Percentiles rank a stretch among this genome's conserved stretches.
phyloP scores from a whole-genome alignment of 225 moss, liverwort and hornwort genomes.

The Sphagnum tenellum region DNA sequence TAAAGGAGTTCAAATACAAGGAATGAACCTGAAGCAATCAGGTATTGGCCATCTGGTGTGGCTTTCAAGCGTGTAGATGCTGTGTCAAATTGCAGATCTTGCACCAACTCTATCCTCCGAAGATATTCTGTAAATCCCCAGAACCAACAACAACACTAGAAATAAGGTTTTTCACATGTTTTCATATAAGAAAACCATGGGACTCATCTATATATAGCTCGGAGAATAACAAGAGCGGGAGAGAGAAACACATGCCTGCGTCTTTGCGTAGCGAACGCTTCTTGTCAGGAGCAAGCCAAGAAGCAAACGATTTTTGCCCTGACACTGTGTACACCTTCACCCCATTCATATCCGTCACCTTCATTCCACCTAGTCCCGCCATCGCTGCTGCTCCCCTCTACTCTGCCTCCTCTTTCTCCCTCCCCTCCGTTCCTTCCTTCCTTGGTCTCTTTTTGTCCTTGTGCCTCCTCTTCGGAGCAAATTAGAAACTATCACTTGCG shows the following conservation, averaged over 20 bases:
- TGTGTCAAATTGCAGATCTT: constrained; percentile 80
- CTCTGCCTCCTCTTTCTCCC: no score
- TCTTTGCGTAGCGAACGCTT: constrained; percentile 67
- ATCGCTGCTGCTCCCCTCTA: constrained; percentile 5
- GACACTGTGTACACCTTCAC: constrained; percentile 86
- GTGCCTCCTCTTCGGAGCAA: no score
- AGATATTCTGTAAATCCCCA: constrained; percentile 35
- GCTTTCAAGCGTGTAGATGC: constrained; percentile 82
- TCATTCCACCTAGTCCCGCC: constrained; percentile 49
- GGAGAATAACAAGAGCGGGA: neutral
- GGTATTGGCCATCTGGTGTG: constrained; percentile 77
- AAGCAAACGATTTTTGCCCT: constrained; percentile 68
- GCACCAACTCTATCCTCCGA: constrained; percentile 78
- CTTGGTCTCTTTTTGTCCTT: no score
- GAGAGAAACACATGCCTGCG: constrained; percentile 19
- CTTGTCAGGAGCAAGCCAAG: constrained; percentile 70
- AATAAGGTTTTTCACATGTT: no score
- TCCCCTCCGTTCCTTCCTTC: no score
- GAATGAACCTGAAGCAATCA: constrained; percentile 64
- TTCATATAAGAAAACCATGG: no score
- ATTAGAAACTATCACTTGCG: no score
- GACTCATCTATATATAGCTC: no score
- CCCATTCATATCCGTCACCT: constrained; percentile 73
- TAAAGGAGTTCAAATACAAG: no score
- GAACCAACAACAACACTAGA: neutral